Base-by-base conservation (phyloP, 495 filamentous ascomycete species). In the Haplographium delicatum region DNA sequence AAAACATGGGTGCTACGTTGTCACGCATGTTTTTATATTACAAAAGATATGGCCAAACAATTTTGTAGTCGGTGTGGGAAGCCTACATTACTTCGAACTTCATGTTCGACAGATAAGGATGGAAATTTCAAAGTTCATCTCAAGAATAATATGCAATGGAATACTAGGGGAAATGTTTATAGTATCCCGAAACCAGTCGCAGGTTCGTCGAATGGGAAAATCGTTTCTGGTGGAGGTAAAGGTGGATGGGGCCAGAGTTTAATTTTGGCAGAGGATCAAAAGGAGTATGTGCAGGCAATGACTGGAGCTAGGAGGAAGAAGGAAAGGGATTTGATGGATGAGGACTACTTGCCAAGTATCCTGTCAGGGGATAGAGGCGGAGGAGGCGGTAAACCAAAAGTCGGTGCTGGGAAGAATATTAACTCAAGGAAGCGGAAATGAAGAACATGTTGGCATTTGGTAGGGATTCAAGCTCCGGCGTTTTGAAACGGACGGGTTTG, bases 101-200 rank as follows among this genome's bases (percentile, higher is more conserved):
- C 83, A 1, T 96, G 91, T 76, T 83, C 83, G 9, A 95, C 89
- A 11, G 82, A 89, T 61, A 65, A 77, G 6, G 74, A 79, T 24
- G 94, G 94, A 18, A 81, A 84, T 54, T 93, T 96, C 73, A 84
- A 75, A 23, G 71, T 98, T 51, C 88, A 96, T 61, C 69, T 98
- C 45, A 95, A 96, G 78, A 84, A 83, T 66, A 95, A 95, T 69
- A 91, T 91, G 76, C 89, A 96, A 66, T 95, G 83, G 83, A 97
- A 95, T 70, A 94, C 83, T 56, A 77, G 90, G 1, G 93, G 93
- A 27, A 90, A 95, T 62, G 73, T 84, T 10, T 98, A 80, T 68
- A 90, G 86, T 62, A 81, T 98, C 20, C 93, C 93, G 1, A 97
- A 96, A 71, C 86, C 91, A 1, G 75, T 86, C n/a, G 75, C 83